Percentiles rank a stretch among this genome's conserved stretches.
Conservation (phyloP, 176 grass and related monocot species). For the Stipa capillata region DNA sequence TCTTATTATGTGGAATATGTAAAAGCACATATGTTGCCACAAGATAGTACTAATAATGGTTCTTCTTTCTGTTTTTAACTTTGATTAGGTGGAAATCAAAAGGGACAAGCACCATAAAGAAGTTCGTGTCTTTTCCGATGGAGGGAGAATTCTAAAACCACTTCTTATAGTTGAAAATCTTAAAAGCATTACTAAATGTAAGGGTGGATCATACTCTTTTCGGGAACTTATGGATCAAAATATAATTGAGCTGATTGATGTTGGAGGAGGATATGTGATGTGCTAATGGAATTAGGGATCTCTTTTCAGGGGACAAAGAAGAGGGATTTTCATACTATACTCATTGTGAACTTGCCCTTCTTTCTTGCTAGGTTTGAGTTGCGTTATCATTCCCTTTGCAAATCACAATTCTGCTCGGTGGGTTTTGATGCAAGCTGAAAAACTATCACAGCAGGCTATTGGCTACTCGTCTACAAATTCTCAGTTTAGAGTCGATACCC, state of each 20-base stretch:
- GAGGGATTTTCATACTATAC: conserved; percentile 39
- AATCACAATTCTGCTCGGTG: conserved; percentile 72
- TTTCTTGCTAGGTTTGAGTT: conserved; percentile 80
- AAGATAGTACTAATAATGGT: conserved; percentile 13
- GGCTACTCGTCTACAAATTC: conserved; percentile 74
- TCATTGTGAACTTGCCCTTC: conserved; percentile 77
- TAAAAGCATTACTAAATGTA: conserved; percentile 42
- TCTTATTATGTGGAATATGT: neutral
- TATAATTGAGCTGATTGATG: conserved; percentile 76
- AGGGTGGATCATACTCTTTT: conserved; percentile 47
- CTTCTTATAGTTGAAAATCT: conserved; percentile 85
- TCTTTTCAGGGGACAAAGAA: conserved; percentile 33
- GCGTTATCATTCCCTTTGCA: conserved; percentile 78
- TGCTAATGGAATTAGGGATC: conserved; percentile 59
- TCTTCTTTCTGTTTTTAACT: conserved; percentile 11
- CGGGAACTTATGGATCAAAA: conserved; percentile 63
- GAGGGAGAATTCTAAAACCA: conserved; percentile 74
- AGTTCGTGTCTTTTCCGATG: conserved; percentile 76
- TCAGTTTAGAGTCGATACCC: conserved; percentile 51
- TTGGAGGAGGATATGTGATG: conserved; percentile 73
- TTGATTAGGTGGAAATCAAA: conserved; percentile 83
- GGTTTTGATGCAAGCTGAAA: conserved; percentile 74
- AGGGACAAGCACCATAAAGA: conserved; percentile 63
- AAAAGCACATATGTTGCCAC: neutral
- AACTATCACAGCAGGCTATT: conserved; percentile 81